phyloP scores from a whole-genome alignment of 192 early-diverging fungal genomes.

The Piromyces finnis region DNA sequence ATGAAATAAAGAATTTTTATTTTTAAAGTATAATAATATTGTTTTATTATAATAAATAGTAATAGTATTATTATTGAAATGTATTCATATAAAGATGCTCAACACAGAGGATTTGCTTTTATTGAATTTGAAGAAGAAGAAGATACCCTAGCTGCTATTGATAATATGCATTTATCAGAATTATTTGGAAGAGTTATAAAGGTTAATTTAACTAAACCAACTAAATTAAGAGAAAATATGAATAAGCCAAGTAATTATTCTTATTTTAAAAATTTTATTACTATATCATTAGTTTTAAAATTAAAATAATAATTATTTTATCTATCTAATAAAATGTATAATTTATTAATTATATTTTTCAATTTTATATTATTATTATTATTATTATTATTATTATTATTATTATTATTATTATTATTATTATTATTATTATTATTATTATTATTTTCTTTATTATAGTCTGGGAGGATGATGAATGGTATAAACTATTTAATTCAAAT shows the following conservation, averaged over 20 bases:
- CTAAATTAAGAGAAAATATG: conserved; percentile 11
- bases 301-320: too few relatives aligned
- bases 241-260: neutral
- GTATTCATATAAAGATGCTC: too few relatives aligned
- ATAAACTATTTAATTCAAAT: neutral
- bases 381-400: too few relatives aligned
- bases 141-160: conserved; percentile 75
- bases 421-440: neutral
- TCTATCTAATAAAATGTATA: too few relatives aligned
- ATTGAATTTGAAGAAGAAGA: conserved; percentile 73
- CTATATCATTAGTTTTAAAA: too few relatives aligned
- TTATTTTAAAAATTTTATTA: too few relatives aligned
- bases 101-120: conserved; percentile 89
- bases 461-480: neutral
- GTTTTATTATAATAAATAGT: too few relatives aligned
- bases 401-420: neutral
- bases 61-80: too few relatives aligned
- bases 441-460: neutral
- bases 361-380: too few relatives aligned
- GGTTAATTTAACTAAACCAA: conserved; percentile 63
- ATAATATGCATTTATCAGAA: conserved; percentile 83
- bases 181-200: conserved; percentile 77
- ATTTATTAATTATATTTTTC: too few relatives aligned
- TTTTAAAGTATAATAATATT: too few relatives aligned
- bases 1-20: too few relatives aligned